Evolutionary conservation across 257 asterid genomes (phyloP), one percentile per base, ranked within the genome.

Genomic region (Lavandula angustifolia): DNA sequence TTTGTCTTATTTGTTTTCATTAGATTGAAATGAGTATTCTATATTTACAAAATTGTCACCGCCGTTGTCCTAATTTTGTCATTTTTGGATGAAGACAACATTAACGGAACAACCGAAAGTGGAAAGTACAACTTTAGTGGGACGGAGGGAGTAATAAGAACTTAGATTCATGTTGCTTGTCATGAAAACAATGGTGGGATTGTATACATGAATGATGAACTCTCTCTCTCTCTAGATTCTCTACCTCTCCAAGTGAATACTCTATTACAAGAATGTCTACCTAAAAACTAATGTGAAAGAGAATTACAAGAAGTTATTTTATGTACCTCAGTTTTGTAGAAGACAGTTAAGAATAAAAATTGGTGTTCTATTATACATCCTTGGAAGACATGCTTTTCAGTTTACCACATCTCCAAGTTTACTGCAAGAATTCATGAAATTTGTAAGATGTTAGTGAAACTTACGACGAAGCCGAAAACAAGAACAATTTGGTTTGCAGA

Each of bases 311-410:
- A 48, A 54, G 40, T 40, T 34, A 48, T 47, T 47, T 31, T 68
- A 68, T 68, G 48, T 60, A 73, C 73, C 32, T 73, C 67, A 29
- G 40, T 67, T n/a, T 37, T 7, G 0, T 11, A 8, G 43, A 33
- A 29, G 8, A 6, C 22, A n/a, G 27, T 12, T 22, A 22, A 38
- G 72, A 65, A 49, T 57, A 64, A 49, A 67, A 42, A 61, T 53
- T 33, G 54, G 64, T 52, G 9, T 43, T 40, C 22, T 49, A 22
- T 22, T 22, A 64, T 16, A 50, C 48, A 2, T 22, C 27, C 27
- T 22, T 22, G 27, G 27, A 22, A 22, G 27, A 35, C 47, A 17
- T 41, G 64, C 59, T 9, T n/a, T n/a, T 9, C 9, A 44, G 37
- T 38, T 2, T 8, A n/a, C 54, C 38, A 44, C 9, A 31, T 51